Base-by-base conservation (phyloP, 257 asterid genomes). In the Solanum clarkiae region DNA sequence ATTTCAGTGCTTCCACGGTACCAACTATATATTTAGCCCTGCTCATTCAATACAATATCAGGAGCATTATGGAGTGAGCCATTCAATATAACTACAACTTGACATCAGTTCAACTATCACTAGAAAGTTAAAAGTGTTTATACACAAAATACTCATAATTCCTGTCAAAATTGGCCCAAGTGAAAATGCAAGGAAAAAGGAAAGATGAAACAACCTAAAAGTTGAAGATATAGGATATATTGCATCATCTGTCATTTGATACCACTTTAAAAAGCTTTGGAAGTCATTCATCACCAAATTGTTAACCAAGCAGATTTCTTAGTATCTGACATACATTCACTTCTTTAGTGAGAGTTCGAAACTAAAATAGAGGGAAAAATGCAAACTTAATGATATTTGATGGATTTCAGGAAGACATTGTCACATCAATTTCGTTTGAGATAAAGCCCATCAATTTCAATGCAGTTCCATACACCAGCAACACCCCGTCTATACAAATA, bases 1-100 rank as follows among this genome's bases (percentile, higher is more conserved):
- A 93, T 66, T 88, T 93, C 93, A 97, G 87, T 72, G 93, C 94
- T n/a, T 88, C 85, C 86, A 95, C 93, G 6, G 98, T 95, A 82
- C 98, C 98, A 79, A 87, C 93, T 49, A 97, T 93, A 89, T 97
- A 97, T 86, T 97, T 96, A 4, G 99, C 98, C 94, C 99, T 96
- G 93, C 62, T 79, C 88, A 80, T 53, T 80, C 7, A 16, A 7
- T 17, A 32, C 14, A 75, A 75, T 42, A 75, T 75, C 44, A 75
- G 44, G 65, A 79, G 26, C 22, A 0, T 53, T 53, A 16, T 79
- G 47, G 62, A 26, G 7, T 8, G 62, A 49, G 57, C 12, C 7
- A 72, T 72, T 72, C 14, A 75, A 24, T 75, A 49, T 14, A 75
- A 47, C 81, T 47, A 49, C 57, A 49, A 75, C 10, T 13, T 49